Conservation (phyloP, 1,284 basidiomycete genomes). For the Ceratobasidium sp. region DNA sequence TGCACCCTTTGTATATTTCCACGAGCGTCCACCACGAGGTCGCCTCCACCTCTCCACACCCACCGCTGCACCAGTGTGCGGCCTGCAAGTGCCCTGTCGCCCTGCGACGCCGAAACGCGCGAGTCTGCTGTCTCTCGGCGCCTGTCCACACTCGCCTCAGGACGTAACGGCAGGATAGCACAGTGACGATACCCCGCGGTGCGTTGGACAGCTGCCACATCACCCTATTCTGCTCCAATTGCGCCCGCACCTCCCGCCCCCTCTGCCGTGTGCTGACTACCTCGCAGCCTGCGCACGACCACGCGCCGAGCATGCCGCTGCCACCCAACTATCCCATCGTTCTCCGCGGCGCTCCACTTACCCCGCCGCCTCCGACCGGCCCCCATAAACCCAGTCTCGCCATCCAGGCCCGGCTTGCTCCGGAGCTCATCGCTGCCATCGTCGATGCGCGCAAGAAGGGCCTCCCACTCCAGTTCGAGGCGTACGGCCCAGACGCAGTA, state of each 20-base stretch:
- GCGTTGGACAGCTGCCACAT: slow-evolving; percentile 10
- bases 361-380: slow-evolving; percentile 30
- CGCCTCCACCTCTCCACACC: slow-evolving; percentile 7
- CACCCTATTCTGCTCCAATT: slow-evolving; percentile 9
- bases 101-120: neutral
- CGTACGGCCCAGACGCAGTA: slow-evolving; percentile 39
- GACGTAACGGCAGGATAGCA: neutral
- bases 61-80: slow-evolving; percentile 20
- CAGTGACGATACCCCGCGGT: slow-evolving; percentile 2
- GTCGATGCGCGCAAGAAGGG: slow-evolving; percentile 43
- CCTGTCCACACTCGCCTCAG: neutral
- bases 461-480: slow-evolving; percentile 30
- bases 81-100: slow-evolving; percentile 13
- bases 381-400: slow-evolving; percentile 40
- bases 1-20: slow-evolving; percentile 43
- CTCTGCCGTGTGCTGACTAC: neutral
- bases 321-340: slow-evolving; percentile 29
- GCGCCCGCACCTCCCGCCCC: slow-evolving; percentile 29
- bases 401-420: slow-evolving; percentile 29
- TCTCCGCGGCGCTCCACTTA: slow-evolving; percentile 38
- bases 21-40: slow-evolving; percentile 33
- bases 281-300: neutral
- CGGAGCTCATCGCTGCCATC: slow-evolving; percentile 42
- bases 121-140: slow-evolving; percentile 1
- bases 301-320: slow-evolving; percentile 18